Evolutionary conservation across 495 filamentous ascomycete species (phyloP), one percentile per base, ranked within the genome.

Genomic region (Annulohypoxylon maeteangense): DNA sequence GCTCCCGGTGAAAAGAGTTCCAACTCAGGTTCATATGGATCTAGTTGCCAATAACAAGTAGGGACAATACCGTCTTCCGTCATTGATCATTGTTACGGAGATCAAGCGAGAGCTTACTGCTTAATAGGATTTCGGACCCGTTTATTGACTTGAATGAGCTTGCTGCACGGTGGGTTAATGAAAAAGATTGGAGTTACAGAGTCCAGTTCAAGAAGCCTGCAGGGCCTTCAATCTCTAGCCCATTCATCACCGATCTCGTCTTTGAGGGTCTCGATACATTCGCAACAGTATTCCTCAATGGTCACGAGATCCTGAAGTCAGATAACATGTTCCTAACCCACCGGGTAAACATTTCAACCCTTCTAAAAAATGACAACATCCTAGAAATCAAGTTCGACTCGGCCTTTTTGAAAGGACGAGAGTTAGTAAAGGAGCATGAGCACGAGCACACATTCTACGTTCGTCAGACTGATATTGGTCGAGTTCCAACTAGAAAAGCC

Each of bases 101-200:
- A 3, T 2, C 4, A 38, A 27, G 6, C n/a, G 25, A 58, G 20
- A 45, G 16, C 70, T 78, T 70, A 77, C 54, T 50, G 1, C 60
- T 62, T 38, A 38, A 57, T 12, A 74, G 75, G 22, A 90, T 92
- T 58, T 76, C 83, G 7, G 84, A 91, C 71, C 90, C 91, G 3
- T 92, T 88, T 72, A 72, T 89, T 38, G 86, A 86, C 31, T 87
- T 91, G 70, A 92, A 93, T 67, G 92, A 94, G 71, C 70, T 89
- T 6, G 79, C 83, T 11, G 87, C 87, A 4, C 83, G 86, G 65
- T 93, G 90, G 90, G 87, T 93, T 22, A 90, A 87, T 38, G 90
- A 94, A 45, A 86, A 88, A 68, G 80, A 85, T 42, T 94, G 91
- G 92, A 34, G 69, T 0, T 87, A 87, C 68, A 77, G 74, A 23